These are phyloP conservation scores for Ceratocystis diversiconidia DNA, from an alignment of 2,329 filamentous ascomycete species.

Conservation along the genomic window DNA sequence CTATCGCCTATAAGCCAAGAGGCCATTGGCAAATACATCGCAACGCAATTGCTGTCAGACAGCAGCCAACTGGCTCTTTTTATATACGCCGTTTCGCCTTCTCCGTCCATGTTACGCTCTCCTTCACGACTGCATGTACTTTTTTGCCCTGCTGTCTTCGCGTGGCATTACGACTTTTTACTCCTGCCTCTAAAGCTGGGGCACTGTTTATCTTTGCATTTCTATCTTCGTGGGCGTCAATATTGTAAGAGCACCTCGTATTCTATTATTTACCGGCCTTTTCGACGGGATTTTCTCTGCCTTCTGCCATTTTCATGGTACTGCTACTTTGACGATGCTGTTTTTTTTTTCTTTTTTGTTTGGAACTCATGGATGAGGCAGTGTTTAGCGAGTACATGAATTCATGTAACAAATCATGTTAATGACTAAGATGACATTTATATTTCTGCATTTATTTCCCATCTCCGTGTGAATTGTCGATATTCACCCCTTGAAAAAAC, in stretches of 20 bases:
- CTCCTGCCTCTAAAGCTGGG: background rate
- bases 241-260: background rate
- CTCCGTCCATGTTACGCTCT: slow-evolving; percentile 2
- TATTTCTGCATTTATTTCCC: background rate
- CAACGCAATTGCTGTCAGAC: background rate
- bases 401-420: background rate
- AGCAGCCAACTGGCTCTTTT: background rate
- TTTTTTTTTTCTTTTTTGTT: background rate
- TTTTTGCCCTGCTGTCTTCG: background rate
- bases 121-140: slow-evolving; percentile 1
- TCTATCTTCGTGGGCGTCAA: background rate
- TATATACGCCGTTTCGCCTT: background rate
- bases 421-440: background rate
- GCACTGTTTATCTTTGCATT: background rate
- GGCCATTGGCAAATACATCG: no score
- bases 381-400: background rate
- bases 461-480: background rate
- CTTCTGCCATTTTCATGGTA: background rate
- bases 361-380: background rate
- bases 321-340: background rate
- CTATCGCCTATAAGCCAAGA: no score
- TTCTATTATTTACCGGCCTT: no score
- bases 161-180: background rate
- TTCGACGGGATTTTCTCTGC: background rate
- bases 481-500: background rate